Evolutionary conservation across 768 basidiomycete genomes (phyloP).

Genomic region (Suillus plorans): DNA sequence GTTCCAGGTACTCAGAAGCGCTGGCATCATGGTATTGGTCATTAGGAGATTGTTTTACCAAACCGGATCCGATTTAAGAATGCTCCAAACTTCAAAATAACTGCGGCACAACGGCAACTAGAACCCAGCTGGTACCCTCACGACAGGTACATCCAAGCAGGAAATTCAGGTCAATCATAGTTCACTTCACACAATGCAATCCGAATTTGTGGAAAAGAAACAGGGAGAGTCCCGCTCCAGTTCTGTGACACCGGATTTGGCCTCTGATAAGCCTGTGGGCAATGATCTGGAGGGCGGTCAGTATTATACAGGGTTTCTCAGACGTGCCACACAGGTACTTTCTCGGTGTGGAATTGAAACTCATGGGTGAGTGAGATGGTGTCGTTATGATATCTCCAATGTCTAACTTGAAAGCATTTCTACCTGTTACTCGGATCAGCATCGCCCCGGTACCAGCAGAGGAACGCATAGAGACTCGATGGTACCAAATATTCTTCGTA

Average conservation of each 20-base stretch:
- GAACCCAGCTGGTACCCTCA: background rate
- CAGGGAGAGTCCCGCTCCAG: background rate
- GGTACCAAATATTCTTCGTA: conserved; percentile 51
- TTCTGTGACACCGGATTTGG: background rate
- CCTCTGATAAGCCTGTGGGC: background rate
- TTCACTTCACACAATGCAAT: background rate
- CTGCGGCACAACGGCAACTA: too few species aligned
- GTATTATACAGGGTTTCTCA: conserved; percentile 11
- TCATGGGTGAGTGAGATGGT: conserved; percentile 33
- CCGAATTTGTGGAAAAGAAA: background rate
- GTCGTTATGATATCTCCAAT: background rate
- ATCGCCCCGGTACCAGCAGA: conserved; percentile 39
- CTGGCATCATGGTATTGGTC: too few species aligned
- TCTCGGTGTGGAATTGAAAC: conserved; percentile 40
- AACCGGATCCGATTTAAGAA: too few species aligned
- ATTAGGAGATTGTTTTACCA: too few species aligned
- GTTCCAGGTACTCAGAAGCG: too few species aligned
- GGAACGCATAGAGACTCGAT: conserved; percentile 38
- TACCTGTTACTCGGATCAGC: conserved; percentile 17
- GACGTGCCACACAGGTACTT: conserved; percentile 28
- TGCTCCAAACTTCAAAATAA: too few species aligned
- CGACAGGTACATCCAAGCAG: background rate
- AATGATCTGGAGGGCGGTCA: background rate
- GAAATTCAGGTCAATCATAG: background rate
- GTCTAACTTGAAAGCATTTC: background rate